phyloP scores from a whole-genome alignment of 2,329 filamentous ascomycete species.

The Rhinocladiella similis region DNA sequence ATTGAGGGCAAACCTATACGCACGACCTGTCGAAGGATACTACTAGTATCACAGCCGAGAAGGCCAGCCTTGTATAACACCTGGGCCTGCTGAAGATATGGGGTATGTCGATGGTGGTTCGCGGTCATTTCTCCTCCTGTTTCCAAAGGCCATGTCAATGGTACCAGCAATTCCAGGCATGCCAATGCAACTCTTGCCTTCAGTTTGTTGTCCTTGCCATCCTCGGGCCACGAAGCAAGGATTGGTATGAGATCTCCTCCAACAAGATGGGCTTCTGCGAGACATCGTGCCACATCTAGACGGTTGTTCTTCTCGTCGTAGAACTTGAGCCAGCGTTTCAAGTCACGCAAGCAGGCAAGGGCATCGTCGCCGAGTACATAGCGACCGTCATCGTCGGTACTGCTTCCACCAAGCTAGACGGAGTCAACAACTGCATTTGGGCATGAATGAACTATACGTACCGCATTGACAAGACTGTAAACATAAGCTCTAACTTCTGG shows the following conservation, averaged over 20 bases:
- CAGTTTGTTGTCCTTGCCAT: constrained; percentile 69
- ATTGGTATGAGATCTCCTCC: constrained; percentile 89
- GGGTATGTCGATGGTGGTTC: constrained; percentile 89
- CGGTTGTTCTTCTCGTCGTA: constrained; percentile 93
- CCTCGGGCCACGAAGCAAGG: constrained; percentile 76
- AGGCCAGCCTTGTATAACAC: constrained; percentile 86
- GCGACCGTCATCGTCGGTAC: constrained; percentile 73
- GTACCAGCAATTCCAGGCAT: constrained; percentile 86
- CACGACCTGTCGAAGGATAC: constrained; percentile 77
- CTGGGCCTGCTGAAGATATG: constrained; percentile 85
- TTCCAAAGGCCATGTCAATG: constrained; percentile 91
- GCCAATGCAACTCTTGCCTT: constrained; percentile 78
- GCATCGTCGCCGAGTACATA: constrained; percentile 94
- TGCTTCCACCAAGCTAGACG: constrained; percentile 76
- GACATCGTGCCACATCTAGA: constrained; percentile 89
- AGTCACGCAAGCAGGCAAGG: constrained; percentile 83
- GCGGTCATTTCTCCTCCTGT: constrained; percentile 79
- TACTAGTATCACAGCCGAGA: constrained; percentile 75
- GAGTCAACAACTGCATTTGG: constrained; percentile 19
- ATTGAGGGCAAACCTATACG: constrained; percentile 83
- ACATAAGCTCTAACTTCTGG: constrained; percentile 91
- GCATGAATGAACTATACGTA: constrained; percentile 49
- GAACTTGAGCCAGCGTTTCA: constrained; percentile 92
- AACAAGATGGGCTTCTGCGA: constrained; percentile 90
- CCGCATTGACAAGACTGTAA: constrained; percentile 89